Percentiles rank a stretch among this genome's conserved stretches.
Evolutionary conservation across 768 basidiomycete genomes (phyloP).

Genomic region (Neoboletus magnificus): DNA sequence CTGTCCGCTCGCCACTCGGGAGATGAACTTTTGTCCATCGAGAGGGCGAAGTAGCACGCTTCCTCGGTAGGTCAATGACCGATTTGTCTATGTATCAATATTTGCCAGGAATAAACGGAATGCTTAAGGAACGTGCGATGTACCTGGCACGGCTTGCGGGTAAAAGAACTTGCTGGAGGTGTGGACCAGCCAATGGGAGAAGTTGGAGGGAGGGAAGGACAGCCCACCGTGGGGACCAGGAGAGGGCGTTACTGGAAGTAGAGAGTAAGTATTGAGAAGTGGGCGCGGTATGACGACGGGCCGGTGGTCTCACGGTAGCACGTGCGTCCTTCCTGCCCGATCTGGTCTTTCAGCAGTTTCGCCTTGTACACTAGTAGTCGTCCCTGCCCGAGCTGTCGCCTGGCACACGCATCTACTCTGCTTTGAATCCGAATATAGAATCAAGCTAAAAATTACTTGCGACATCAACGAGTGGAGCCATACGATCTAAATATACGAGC

Average conservation of each 20-base stretch:
- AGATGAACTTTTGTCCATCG: not conserved
- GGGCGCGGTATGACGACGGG: too few relatives aligned
- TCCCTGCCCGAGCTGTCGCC: not conserved
- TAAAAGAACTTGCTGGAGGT: not conserved
- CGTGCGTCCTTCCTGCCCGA: too few relatives aligned
- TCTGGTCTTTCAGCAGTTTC: not conserved
- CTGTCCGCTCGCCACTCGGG: not conserved
- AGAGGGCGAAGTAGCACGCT: not conserved
- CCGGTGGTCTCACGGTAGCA: too few relatives aligned
- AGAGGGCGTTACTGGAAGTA: not conserved
- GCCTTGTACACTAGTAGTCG: not conserved
- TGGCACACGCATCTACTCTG: not conserved
- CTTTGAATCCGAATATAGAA: not conserved
- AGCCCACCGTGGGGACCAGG: not conserved
- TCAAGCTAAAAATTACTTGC: not conserved
- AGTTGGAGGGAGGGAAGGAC: not conserved
- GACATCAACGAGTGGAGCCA: not conserved
- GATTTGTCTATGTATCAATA: not conserved
- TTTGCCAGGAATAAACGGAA: not conserved
- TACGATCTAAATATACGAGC: not conserved
- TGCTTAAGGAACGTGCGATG: too few relatives aligned
- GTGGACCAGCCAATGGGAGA: not conserved
- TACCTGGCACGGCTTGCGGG: not conserved
- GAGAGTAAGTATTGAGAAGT: too few relatives aligned
- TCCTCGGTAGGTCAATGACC: not conserved